Percentiles rank a stretch among this genome's conserved stretches.
phyloP scores from a whole-genome alignment of 164 flowering plant species.

The Euptelea pleiosperma region DNA sequence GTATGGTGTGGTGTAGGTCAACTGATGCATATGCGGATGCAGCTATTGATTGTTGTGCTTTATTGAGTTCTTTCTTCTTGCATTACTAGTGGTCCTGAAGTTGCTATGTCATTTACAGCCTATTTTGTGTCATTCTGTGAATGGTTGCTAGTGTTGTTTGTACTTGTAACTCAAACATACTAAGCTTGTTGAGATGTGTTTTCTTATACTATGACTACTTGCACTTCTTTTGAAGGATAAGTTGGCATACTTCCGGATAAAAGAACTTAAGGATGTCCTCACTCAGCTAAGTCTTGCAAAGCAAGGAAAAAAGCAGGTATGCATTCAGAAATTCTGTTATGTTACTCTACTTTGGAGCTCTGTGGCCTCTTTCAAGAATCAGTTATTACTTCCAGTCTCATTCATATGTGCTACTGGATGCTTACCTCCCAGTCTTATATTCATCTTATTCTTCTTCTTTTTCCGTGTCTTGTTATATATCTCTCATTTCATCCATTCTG shows the following conservation, averaged over 20 bases:
- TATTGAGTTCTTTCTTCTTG: neutral
- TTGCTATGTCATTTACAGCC: too few relatives aligned
- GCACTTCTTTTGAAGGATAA: conserved; percentile 24
- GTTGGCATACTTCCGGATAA: conserved; percentile 29
- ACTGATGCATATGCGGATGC: too few relatives aligned
- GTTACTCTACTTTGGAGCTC: neutral
- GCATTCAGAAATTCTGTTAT: neutral
- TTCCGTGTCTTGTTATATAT: too few relatives aligned
- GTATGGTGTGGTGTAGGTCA: too few relatives aligned
- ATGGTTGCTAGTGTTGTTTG: conserved; percentile 2
- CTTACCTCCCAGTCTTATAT: neutral
- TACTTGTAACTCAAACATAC: neutral
- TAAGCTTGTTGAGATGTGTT: neutral
- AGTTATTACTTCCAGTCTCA: too few relatives aligned
- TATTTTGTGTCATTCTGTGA: neutral
- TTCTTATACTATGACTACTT: neutral
- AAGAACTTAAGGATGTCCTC: conserved; percentile 39
- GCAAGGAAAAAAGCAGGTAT: conserved; percentile 93
- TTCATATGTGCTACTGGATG: too few relatives aligned
- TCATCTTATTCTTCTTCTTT: neutral
- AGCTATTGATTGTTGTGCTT: neutral
- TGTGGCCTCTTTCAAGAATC: too few relatives aligned
- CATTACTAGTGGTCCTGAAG: neutral
- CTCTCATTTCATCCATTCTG: neutral
- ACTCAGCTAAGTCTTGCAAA: conserved; percentile 57